Percentiles rank a stretch among this genome's conserved stretches.
These are phyloP conservation scores for Rhodotorula sp. DNA, from an alignment of 1,284 basidiomycete genomes.

Conservation along the genomic window DNA sequence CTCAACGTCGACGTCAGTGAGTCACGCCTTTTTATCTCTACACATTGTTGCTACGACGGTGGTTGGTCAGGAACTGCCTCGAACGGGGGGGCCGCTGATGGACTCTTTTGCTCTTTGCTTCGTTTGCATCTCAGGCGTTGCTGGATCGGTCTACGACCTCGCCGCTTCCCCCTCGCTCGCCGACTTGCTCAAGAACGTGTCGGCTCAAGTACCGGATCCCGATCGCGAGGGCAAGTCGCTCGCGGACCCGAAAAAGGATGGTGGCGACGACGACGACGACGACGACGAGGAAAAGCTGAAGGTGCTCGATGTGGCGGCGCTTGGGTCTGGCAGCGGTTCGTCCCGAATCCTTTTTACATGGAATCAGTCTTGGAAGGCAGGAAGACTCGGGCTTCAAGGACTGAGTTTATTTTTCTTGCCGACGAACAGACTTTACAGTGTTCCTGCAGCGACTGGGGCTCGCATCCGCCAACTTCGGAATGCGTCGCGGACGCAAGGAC, in stretches of 20 bases:
- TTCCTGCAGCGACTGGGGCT: constrained; percentile 59
- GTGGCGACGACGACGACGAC: not conserved
- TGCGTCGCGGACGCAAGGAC: constrained; percentile 53
- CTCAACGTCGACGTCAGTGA: constrained; percentile 70
- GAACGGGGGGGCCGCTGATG: not conserved
- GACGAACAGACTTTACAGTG: constrained; percentile 64
- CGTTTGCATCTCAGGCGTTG: constrained; percentile 47
- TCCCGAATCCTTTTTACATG: constrained; percentile 39
- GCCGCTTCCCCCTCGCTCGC: constrained; percentile 73
- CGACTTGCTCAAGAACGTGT: constrained; percentile 66
- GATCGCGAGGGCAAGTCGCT: constrained; percentile 45
- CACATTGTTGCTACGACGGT: no score
- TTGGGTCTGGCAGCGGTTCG: constrained; percentile 38
- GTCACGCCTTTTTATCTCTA: no score
- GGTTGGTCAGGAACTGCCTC: no score
- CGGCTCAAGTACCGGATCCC: constrained; percentile 64
- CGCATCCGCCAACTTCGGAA: constrained; percentile 49
- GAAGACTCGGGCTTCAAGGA: constrained; percentile 26
- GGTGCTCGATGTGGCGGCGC: constrained; percentile 6
- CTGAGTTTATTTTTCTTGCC: constrained; percentile 47
- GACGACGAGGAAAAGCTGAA: not conserved
- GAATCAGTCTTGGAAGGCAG: constrained; percentile 43
- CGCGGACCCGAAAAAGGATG: constrained; percentile 27
- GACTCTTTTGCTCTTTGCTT: not conserved
- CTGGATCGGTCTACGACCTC: constrained; percentile 64